Evolutionary conservation across 179 eudicot species (phyloP), one percentile per base, ranked within the genome.

Genomic region (Silene coronaria): DNA sequence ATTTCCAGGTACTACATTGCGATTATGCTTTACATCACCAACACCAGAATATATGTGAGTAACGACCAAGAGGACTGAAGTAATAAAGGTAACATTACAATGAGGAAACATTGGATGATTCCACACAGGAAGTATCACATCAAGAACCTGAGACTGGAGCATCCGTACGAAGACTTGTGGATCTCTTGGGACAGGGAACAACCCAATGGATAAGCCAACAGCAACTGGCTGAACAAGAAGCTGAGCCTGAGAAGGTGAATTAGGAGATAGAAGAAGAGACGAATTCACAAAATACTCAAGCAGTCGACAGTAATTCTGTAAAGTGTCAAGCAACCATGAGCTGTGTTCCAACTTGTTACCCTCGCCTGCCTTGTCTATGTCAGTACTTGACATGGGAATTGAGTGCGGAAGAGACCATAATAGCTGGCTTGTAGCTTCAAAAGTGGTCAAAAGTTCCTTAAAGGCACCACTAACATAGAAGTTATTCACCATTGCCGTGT

Each of bases 181-280:
- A 55, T 95, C 99, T 67, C 90, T 89, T 4, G 99, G 99, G 80
- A 95, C 96, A 80, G 99, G 99, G 83, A 95, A 95, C 84, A 95
- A 79, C 53, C 99, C 99, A 76, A 95, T 93, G 48, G 99, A 95
- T 81, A 95, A 83, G 66, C 97, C 97, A 70, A 89, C 93, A 46
- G 96, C 97, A 81, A 85, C 92, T 45, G 99, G 97, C 84, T 95
- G 99, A 76, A 95, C 93, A 81, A 95, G 99, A 75, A 93, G 85
- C 84, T 93, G 97, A 74, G 91, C 82, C 82, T 95, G 99, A 51
- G 97, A 87, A 51, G 96, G 82, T 62, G 97, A 87, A 73, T 86
- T 80, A n/a, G 97, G 82, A 59, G 97, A 91, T 61, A 95, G 73
- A 77, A 95, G 96, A 36, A 91, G 57, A 57, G 96, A 85, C 69